Evolutionary conservation across 2,329 filamentous ascomycete species (phyloP), one percentile per base, ranked within the genome.

Genomic region (Pseudonectria buxi): DNA sequence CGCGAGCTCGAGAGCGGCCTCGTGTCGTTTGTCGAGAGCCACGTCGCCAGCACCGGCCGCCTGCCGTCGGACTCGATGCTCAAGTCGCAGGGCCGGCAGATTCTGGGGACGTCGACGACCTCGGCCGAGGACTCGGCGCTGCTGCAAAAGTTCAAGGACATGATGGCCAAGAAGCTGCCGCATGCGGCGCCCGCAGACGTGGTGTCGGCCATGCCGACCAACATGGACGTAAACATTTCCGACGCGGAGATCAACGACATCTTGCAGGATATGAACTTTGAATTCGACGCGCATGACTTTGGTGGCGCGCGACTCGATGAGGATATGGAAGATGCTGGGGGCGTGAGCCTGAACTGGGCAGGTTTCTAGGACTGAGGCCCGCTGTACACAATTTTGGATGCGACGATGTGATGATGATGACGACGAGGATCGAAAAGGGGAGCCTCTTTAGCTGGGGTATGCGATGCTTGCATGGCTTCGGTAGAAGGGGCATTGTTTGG

Each of bases 1-100:
- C 62, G 72, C 6, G 73, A 78, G 47, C 63, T 81, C 14, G 76
- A 80, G 53, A 59, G 53, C n/a, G 72, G 69, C 3, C 58, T 81
- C 11, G 52, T 62, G 10, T 62, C 65, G 13, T 75, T 69, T 43
- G 71, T 75, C 6, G 57, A 62, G 22, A 49, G 55, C 3, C 57
- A 68, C 40, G 47, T 70, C 6, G 45, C 55, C 6, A 53, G 51
- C 4, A 58, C 53, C 1, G 65, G 63, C 3, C 49, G 45, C 5
- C 63, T 74, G 40, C 76, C 76, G 0, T 53, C 50, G 2, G 72
- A 78, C 46, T 63, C 63, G 3, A 59, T 58, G 15, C 51, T 81
- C 4, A 59, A 64, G 22, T 57, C 58, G 10, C 63, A 66, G 35
- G 76, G 69, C 3, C 56, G 67, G 32, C 60, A 68, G 32, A 69